These are phyloP conservation scores for Colletotrichum simmondsii DNA, from an alignment of 2,329 filamentous ascomycete species.

Conservation along the genomic window DNA sequence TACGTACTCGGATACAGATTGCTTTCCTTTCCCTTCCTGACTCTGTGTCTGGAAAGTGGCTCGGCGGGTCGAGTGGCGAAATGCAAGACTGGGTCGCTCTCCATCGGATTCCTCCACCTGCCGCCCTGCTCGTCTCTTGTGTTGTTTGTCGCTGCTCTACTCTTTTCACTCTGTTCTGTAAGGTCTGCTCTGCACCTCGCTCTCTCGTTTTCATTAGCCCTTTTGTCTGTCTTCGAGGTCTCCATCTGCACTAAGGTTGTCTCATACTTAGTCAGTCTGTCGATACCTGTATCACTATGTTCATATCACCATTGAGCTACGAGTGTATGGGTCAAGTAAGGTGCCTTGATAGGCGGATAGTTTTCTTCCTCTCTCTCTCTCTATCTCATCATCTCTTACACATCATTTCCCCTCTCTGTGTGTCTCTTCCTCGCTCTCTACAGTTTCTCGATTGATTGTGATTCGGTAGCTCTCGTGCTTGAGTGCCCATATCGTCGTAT, in stretches of 20 bases:
- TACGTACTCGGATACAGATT: not conserved
- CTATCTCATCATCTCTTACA: not conserved
- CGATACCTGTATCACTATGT: not conserved
- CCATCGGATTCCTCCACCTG: constrained; percentile 10
- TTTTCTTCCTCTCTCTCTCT: not conserved
- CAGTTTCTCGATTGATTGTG: not conserved
- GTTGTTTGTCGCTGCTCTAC: not conserved
- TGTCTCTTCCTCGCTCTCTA: not conserved
- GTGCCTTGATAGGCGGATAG: not conserved
- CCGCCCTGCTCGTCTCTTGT: not conserved
- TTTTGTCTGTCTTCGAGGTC: not conserved
- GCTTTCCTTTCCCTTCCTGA: not conserved
- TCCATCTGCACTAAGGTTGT: not conserved
- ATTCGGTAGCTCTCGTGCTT: not conserved
- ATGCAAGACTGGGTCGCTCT: constrained; percentile 14
- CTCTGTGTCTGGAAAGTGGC: constrained; percentile 4
- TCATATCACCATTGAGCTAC: not conserved
- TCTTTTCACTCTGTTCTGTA: not conserved
- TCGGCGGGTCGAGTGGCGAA: constrained; percentile 29
- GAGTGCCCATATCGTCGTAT: not conserved
- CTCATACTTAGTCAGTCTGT: not conserved
- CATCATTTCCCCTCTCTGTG: not conserved
- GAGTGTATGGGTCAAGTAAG: not conserved
- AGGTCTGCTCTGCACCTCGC: not conserved
- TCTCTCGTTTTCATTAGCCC: not conserved